Conservation (phyloP, 768 basidiomycete species). For the Sistotremastrum niveocremeum region DNA sequence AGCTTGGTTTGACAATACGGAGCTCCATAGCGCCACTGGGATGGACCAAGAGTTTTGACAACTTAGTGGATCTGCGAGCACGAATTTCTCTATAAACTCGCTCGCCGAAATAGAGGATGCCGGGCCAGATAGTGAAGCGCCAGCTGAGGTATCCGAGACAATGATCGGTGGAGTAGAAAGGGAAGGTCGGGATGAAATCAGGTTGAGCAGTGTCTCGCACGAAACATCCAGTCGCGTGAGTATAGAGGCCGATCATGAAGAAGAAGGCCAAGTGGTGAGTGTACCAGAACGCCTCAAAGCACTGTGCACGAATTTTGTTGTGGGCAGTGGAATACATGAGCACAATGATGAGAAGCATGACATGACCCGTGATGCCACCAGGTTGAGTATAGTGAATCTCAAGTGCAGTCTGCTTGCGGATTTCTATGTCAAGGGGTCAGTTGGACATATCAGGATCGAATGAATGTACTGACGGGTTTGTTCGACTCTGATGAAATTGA, state of each 20-base stretch:
- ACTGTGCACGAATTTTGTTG: constrained; percentile 73
- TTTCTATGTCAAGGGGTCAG: constrained; percentile 35
- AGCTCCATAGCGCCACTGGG: constrained; percentile 91
- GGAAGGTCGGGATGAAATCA: constrained; percentile 57
- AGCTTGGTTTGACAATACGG: constrained; percentile 80
- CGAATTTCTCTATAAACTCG: constrained; percentile 75
- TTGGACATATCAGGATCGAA: neutral
- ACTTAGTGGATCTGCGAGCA: constrained; percentile 58
- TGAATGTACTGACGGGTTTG: constrained; percentile 47
- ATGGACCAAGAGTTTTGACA: constrained; percentile 81
- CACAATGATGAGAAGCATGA: constrained; percentile 90
- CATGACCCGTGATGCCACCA: constrained; percentile 90
- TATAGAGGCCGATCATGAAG: constrained; percentile 83
- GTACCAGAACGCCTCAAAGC: constrained; percentile 96
- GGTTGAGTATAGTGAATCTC: constrained; percentile 82
- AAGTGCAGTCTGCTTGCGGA: constrained; percentile 62
- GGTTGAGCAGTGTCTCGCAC: constrained; percentile 75
- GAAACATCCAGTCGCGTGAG: constrained; percentile 90
- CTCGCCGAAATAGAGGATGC: constrained; percentile 80
- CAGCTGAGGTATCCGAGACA: constrained; percentile 88
- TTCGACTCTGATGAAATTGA: constrained; percentile 90
- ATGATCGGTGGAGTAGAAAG: constrained; percentile 77
- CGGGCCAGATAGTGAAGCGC: constrained; percentile 88
- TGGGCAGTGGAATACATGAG: constrained; percentile 89
- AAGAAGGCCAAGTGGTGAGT: constrained; percentile 91